A percentile compares a stretch with the other conserved stretches of the same genome.
Conservation (phyloP, 2,329 filamentous ascomycete species). For the Cladosporium sp. region DNA sequence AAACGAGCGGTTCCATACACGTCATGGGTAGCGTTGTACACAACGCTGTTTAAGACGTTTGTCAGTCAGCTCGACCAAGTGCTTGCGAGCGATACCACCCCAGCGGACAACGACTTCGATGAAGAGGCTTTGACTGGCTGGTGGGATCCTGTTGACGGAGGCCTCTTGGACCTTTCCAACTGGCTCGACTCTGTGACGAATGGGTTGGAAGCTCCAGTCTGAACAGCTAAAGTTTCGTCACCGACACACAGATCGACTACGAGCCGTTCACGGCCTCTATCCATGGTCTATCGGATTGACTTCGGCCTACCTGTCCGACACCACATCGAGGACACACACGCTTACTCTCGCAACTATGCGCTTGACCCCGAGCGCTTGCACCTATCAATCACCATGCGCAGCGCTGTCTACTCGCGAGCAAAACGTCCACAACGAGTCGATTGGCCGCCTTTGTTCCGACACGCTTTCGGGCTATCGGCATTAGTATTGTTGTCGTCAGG, state of each 20-base stretch:
- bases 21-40: slow-evolving; percentile 4
- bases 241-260: no score
- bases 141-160: slow-evolving; percentile 6
- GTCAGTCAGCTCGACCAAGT: slow-evolving; percentile 5
- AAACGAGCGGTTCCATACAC: slow-evolving; percentile 2
- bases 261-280: no score
- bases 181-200: slow-evolving; percentile 1
- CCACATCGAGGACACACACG: no score
- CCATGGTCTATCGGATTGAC: no score
- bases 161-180: slow-evolving; percentile 2
- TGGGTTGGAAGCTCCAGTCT: neutral
- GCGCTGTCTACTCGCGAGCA: no score
- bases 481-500: neutral
- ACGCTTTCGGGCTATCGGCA: neutral
- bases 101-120: neutral
- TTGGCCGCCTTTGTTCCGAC: neutral
- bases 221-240: neutral
- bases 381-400: no score
- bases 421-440: no score
- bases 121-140: slow-evolving; percentile 1
- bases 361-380: no score
- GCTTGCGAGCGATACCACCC: neutral
- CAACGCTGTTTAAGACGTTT: slow-evolving; percentile 3
- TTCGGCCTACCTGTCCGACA: no score
- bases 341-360: no score